Evolutionary conservation across 495 filamentous ascomycete species (phyloP).

Genomic region (Acidiella bohemica): DNA sequence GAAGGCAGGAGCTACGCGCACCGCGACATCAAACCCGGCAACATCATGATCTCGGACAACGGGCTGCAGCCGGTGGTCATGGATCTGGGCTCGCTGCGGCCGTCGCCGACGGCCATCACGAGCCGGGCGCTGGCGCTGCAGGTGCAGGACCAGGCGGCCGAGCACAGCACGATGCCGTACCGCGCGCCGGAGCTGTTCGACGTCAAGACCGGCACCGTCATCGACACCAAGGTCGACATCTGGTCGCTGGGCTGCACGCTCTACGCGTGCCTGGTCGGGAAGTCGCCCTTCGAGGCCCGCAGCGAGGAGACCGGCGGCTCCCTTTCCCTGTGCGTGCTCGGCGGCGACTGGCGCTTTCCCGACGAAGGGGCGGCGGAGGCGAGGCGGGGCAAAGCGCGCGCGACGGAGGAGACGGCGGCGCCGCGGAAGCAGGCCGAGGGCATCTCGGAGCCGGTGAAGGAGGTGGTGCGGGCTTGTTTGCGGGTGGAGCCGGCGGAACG

Average conservation of each 20-base stretch:
- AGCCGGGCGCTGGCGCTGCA: slow-evolving; percentile 80
- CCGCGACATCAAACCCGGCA: slow-evolving; percentile 94
- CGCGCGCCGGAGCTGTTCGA: slow-evolving; percentile 96
- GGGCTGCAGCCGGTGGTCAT: slow-evolving; percentile 87
- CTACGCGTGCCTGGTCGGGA: slow-evolving; percentile 89
- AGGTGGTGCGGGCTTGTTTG: slow-evolving; percentile 77
- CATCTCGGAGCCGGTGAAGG: slow-evolving; percentile 66
- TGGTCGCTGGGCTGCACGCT: slow-evolving; percentile 95
- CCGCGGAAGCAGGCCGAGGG: slow-evolving; percentile 20
- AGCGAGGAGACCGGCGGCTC: slow-evolving; percentile 92
- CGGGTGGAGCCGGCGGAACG: slow-evolving; percentile 84
- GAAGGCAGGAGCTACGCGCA: slow-evolving; percentile 76
- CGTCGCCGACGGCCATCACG: slow-evolving; percentile 83
- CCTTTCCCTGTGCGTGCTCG: slow-evolving; percentile 77
- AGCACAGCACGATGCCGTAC: slow-evolving; percentile 97
- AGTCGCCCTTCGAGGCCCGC: slow-evolving; percentile 90
- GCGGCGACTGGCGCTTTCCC: slow-evolving; percentile 87
- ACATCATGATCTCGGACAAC: slow-evolving; percentile 90
- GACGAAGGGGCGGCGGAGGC: slow-evolving; percentile 49
- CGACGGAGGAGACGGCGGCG: slow-evolving; percentile 34
- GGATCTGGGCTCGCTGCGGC: slow-evolving; percentile 88
- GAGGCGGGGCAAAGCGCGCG: slow-evolving; percentile 37
- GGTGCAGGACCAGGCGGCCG: slow-evolving; percentile 84
- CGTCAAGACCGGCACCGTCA: slow-evolving; percentile 80
- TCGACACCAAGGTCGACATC: slow-evolving; percentile 96